Evolutionary conservation across 345 rosid genomes (phyloP), one percentile per base, ranked within the genome.

Genomic region (Rubroshorea leprosula): DNA sequence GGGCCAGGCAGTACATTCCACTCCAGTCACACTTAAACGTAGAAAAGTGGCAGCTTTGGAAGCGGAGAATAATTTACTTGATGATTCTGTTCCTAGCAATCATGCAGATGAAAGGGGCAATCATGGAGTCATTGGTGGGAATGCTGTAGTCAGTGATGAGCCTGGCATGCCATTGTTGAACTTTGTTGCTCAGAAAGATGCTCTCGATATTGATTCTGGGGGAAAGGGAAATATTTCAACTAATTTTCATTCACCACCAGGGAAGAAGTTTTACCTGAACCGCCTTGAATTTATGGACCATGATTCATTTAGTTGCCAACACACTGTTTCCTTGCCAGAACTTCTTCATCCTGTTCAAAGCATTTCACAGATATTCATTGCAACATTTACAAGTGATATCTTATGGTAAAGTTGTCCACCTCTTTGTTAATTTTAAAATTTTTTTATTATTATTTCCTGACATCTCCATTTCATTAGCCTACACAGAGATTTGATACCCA

Each of bases 371-470:
- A 79, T 91, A 29, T 91, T 91, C 67, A 70, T 84, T 74, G 96
- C 98, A 6, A 88, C 98, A 22, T 91, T 91, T 74, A 91, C 96
- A 0, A 77, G 85, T 54, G 98, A 91, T 71, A 68, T 91, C 55
- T 60, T 55, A 68, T 88, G 98, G 98, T 87, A 78, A 25, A 66
- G 57, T 44, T 41, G 26, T 49, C n/a, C 54, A 25, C 35, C 24
- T 60, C 26, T 21, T 23, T 51, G 6, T 46, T 44, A 4, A 29
- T 4, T 29, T 29, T 29, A 29, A 4, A 29, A 29, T 29, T 4
- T 29, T n/a, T n/a, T n/a, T n/a, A n/a, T 29, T 9, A 29, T 23
- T 2, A 27, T 39, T 48, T 59, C 25, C 17, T 43, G 24, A 23
- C 44, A 2, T 26, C 0, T 64, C 29, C 56, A 14, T 8, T 4